phyloP scores from a whole-genome alignment of 345 rosid genomes.

The Linum trigynum region DNA sequence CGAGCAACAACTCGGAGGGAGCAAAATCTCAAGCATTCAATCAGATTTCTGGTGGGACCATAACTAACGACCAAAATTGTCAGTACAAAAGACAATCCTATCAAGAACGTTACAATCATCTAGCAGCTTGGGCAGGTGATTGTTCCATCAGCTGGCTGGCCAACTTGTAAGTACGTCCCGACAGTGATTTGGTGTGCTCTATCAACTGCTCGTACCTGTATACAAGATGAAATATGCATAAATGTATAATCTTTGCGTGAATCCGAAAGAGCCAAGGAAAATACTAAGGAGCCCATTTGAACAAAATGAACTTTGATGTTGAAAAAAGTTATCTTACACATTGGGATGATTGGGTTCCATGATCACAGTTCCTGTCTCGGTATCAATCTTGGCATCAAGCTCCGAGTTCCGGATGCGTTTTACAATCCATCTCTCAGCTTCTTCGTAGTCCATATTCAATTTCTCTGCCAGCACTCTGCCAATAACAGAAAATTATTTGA shows the following conservation, averaged over 20 bases:
- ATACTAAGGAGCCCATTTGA: no score
- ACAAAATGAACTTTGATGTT: not conserved
- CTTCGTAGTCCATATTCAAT: slow-evolving; percentile 81
- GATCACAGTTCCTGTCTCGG: slow-evolving; percentile 63
- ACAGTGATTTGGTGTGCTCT: slow-evolving; percentile 75
- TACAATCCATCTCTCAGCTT: slow-evolving; percentile 97
- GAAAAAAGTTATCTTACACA: slow-evolving; percentile 43
- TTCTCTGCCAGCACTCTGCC: slow-evolving; percentile 86
- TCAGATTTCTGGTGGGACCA: no score
- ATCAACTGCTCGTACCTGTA: slow-evolving; percentile 90
- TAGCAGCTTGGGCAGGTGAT: slow-evolving; percentile 55
- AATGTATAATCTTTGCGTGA: no score
- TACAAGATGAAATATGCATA: not conserved
- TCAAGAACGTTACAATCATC: slow-evolving; percentile 19
- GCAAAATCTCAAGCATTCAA: no score
- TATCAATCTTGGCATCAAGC: slow-evolving; percentile 91
- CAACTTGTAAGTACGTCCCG: slow-evolving; percentile 82
- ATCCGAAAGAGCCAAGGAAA: no score
- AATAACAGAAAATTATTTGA: slow-evolving; percentile 1
- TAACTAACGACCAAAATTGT: no score
- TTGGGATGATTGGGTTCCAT: slow-evolving; percentile 84
- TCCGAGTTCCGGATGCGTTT: slow-evolving; percentile 89
- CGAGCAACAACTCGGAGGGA: no score
- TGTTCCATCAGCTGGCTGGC: slow-evolving; percentile 80
- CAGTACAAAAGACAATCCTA: no score